Evolutionary conservation across 2,329 filamentous ascomycete genomes (phyloP).

Genomic region (Aureobasidium melanogenum): DNA sequence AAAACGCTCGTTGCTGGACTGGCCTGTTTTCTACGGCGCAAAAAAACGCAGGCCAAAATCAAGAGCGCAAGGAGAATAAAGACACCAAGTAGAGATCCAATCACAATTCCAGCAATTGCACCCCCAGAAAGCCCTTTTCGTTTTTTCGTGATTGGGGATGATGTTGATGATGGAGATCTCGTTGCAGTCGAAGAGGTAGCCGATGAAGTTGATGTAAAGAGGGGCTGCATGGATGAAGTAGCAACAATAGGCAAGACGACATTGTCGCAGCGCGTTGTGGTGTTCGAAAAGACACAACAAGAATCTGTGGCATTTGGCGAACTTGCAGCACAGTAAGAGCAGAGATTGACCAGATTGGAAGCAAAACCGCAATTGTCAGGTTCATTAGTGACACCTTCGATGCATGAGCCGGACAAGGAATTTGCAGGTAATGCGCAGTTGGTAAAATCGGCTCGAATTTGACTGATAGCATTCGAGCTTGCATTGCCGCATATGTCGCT

Average conservation of each 20-base stretch:
- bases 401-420: conserved; percentile 66
- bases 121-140: conserved; percentile 62
- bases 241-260: conserved; percentile 62
- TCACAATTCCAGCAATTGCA: conserved; percentile 80
- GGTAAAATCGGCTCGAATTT: conserved; percentile 87
- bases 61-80: conserved; percentile 60
- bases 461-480: conserved; percentile 49
- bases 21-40: conserved; percentile 46
- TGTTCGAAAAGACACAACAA: conserved; percentile 78
- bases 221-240: conserved; percentile 50
- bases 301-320: conserved; percentile 90
- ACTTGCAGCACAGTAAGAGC: conserved; percentile 74
- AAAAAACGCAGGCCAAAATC: conserved; percentile 46
- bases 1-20: conserved; percentile 67
- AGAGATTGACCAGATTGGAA: conserved; percentile 63
- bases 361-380: conserved; percentile 78
- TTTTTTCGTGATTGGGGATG: conserved; percentile 16
- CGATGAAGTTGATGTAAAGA: conserved; percentile 47
- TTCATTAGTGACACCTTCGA: conserved; percentile 71
- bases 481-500: conserved; percentile 63
- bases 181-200: conserved; percentile 17
- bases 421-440: conserved; percentile 78
- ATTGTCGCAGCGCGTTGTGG: conserved; percentile 61
- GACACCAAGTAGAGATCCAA: conserved; percentile 67
- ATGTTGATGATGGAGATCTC: conserved; percentile 22